Evolutionary conservation across 2,329 filamentous ascomycete genomes (phyloP).

Genomic region (Ophiostoma angusticollis): DNA sequence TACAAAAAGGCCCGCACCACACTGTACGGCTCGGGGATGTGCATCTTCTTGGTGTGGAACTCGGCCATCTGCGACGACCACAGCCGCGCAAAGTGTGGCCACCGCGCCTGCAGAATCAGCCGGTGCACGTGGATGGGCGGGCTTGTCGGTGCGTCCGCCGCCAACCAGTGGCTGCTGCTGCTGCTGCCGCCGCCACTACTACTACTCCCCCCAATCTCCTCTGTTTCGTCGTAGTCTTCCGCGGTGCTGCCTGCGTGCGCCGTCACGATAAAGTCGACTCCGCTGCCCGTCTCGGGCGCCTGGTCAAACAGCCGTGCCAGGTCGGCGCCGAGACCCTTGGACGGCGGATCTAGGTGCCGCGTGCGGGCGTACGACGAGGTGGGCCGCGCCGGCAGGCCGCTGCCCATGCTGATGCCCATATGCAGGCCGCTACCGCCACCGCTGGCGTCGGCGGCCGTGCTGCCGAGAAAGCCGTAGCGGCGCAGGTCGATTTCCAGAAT

Average conservation of each 20-base stretch:
- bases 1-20: constrained; percentile 91
- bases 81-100: constrained; percentile 89
- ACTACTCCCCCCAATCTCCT: constrained; percentile 20
- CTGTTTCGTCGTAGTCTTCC: constrained; percentile 47
- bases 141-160: constrained; percentile 53
- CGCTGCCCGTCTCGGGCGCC: constrained; percentile 69
- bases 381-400: constrained; percentile 31
- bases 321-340: constrained; percentile 66
- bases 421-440: no score
- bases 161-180: constrained; percentile 34
- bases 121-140: constrained; percentile 87
- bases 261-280: constrained; percentile 83
- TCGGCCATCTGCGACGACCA: constrained; percentile 94
- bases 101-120: constrained; percentile 84
- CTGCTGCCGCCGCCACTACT: not conserved
- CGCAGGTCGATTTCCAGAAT: constrained; percentile 88
- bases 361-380: constrained; percentile 34
- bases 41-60: constrained; percentile 93
- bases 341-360: constrained; percentile 39
- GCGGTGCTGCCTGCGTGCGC: constrained; percentile 68
- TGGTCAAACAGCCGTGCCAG: constrained; percentile 79
- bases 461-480: constrained; percentile 80
- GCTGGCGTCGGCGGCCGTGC: constrained; percentile 39
- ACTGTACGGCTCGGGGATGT: constrained; percentile 90
- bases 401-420: constrained; percentile 25